Evolutionary conservation across 2,329 filamentous ascomycete species (phyloP).

Genomic region (Curvularia eragrostidis): DNA sequence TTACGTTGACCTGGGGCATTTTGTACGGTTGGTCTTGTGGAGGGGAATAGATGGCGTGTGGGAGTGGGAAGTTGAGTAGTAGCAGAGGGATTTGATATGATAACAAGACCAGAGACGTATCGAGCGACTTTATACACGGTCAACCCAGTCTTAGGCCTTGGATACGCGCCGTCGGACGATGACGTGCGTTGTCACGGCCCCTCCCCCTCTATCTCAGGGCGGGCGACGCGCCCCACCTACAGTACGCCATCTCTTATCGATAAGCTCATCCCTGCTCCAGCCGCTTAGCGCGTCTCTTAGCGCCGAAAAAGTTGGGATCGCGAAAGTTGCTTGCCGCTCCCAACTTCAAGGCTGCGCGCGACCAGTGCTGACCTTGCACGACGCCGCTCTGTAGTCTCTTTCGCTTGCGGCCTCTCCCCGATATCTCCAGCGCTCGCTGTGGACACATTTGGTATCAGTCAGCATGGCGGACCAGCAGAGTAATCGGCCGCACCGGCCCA

Average conservation of each 20-base stretch:
- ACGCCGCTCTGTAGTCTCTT: neutral
- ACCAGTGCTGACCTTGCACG: constrained; percentile 2
- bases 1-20: constrained; percentile 30
- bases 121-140: constrained; percentile 36
- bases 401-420: neutral
- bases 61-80: constrained; percentile 4
- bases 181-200: constrained; percentile 28
- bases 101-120: constrained; percentile 21
- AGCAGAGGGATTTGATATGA: constrained; percentile 16
- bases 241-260: constrained; percentile 38
- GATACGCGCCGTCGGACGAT: constrained; percentile 30
- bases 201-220: constrained; percentile 14
- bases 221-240: neutral
- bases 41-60: neutral
- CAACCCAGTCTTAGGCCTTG: constrained; percentile 31
- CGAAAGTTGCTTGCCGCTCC: constrained; percentile 17
- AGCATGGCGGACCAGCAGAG: constrained; percentile 69
- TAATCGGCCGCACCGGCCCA: constrained; percentile 83
- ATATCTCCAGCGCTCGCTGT: neutral
- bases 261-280: constrained; percentile 37
- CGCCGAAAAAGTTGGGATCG: constrained; percentile 35
- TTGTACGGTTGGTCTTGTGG: constrained; percentile 7
- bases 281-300: constrained; percentile 39
- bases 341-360: constrained; percentile 13
- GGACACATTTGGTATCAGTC: neutral